Evolutionary conservation across 2,329 filamentous ascomycete genomes (phyloP).

Genomic region (Phoma sp.): DNA sequence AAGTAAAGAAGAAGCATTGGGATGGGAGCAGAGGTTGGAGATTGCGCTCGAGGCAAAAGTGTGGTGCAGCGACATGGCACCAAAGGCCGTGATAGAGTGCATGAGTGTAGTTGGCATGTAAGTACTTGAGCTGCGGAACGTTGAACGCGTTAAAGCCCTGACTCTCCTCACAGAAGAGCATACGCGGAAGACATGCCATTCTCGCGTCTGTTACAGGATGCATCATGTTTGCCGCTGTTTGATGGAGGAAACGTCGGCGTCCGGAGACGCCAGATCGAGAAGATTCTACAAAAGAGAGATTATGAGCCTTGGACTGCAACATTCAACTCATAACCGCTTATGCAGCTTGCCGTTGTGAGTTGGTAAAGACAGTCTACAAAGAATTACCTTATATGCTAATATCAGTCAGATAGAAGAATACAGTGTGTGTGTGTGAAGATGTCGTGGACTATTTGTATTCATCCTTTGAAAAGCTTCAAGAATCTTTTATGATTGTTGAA

Average conservation of each 20-base stretch:
- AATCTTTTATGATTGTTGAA: background rate
- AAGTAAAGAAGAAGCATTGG: constrained; percentile 40
- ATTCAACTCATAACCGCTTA: background rate
- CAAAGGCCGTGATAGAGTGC: constrained; percentile 56
- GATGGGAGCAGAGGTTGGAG: constrained; percentile 51
- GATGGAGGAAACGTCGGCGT: constrained; percentile 63
- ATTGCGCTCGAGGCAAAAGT: constrained; percentile 59
- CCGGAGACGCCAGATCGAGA: constrained; percentile 56
- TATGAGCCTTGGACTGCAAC: constrained; percentile 56
- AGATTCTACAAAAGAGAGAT: constrained; percentile 50
- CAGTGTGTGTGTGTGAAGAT: too few relatives aligned
- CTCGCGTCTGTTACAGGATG: constrained; percentile 77
- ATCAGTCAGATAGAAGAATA: too few relatives aligned
- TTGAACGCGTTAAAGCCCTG: constrained; percentile 33
- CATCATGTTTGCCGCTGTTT: constrained; percentile 86
- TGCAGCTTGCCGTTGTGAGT: too few relatives aligned
- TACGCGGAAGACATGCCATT: constrained; percentile 54
- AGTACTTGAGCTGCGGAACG: constrained; percentile 20
- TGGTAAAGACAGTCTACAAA: too few relatives aligned
- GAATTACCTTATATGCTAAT: too few relatives aligned
- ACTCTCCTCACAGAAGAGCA: background rate
- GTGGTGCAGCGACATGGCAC: constrained; percentile 57
- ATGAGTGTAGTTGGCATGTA: constrained; percentile 61
- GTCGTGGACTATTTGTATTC: too few relatives aligned
- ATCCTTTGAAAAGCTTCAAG: too few relatives aligned